These are phyloP conservation scores for Botrytis byssoidea DNA, from an alignment of 2,329 filamentous ascomycete genomes.

Conservation along the genomic window DNA sequence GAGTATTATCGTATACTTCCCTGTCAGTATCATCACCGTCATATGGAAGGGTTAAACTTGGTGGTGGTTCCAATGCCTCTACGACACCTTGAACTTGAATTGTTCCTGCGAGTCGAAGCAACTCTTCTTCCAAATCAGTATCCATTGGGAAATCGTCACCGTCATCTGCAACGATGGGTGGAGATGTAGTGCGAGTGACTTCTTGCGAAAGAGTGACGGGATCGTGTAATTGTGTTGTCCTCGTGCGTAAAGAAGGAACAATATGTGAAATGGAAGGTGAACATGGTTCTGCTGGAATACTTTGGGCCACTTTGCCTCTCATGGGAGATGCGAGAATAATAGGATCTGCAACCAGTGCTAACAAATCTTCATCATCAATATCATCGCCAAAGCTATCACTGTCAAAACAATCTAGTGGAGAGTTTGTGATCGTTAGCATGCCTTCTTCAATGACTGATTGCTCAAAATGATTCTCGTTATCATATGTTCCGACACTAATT, in stretches of 20 bases:
- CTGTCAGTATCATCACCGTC: conserved; percentile 22
- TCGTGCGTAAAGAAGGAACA: not conserved
- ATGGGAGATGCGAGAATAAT: conserved; percentile 8
- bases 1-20: conserved; percentile 34
- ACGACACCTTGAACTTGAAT: conserved; percentile 12
- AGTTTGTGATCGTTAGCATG: not conserved
- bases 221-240: not conserved
- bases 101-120: conserved; percentile 30
- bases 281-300: not conserved
- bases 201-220: not conserved
- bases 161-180: not conserved
- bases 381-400: conserved; percentile 32
- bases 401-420: not conserved
- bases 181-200: not conserved
- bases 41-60: conserved; percentile 27
- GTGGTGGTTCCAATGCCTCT: conserved; percentile 28
- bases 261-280: not conserved
- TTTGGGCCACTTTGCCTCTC: not conserved
- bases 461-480: conserved; percentile 17
- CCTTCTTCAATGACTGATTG: conserved; percentile 22
- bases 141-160: conserved; percentile 35
- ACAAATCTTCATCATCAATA: conserved; percentile 33
- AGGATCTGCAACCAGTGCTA: conserved; percentile 25
- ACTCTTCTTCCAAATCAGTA: conserved; percentile 32
- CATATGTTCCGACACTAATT: not conserved